Conservation (phyloP, 768 basidiomycete species). For the Kwoniella shandongensis region DNA sequence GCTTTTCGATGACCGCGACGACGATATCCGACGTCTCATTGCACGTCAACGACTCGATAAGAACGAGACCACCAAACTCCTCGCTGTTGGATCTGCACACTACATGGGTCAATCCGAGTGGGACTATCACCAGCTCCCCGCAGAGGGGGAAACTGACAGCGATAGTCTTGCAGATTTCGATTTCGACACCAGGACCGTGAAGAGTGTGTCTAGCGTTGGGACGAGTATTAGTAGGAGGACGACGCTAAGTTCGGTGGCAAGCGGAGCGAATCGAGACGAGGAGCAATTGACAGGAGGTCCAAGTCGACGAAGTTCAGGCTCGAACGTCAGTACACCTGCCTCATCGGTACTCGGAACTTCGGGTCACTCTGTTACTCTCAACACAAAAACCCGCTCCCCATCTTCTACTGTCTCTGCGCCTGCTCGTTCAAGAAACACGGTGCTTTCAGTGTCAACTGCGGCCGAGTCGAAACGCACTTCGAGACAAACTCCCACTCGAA, state of each 20-base stretch:
- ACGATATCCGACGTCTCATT: slow-evolving; percentile 68
- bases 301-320: too few relatives aligned
- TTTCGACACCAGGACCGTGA: slow-evolving; percentile 21
- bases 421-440: too few relatives aligned
- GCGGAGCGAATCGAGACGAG: too few relatives aligned
- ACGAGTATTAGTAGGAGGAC: slow-evolving; percentile 1
- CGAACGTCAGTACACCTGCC: too few relatives aligned
- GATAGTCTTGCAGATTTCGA: slow-evolving; percentile 41
- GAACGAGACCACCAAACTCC: slow-evolving; percentile 55
- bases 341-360: too few relatives aligned
- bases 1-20: slow-evolving; percentile 55
- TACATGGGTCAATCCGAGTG: slow-evolving; percentile 65
- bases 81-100: slow-evolving; percentile 49
- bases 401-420: too few relatives aligned
- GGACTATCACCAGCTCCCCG: slow-evolving; percentile 63
- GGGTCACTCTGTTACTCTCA: not conserved
- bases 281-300: too few relatives aligned
- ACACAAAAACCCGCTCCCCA: too few relatives aligned
- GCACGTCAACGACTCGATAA: slow-evolving; percentile 69
- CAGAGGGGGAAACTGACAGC: slow-evolving; percentile 52
- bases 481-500: too few relatives aligned
- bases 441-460: too few relatives aligned
- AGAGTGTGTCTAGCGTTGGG: slow-evolving; percentile 25
- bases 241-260: too few relatives aligned
- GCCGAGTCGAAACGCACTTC: too few relatives aligned